Conservation (phyloP, 78 protist genomes). For the Creolimax fragrantissima region DNA sequence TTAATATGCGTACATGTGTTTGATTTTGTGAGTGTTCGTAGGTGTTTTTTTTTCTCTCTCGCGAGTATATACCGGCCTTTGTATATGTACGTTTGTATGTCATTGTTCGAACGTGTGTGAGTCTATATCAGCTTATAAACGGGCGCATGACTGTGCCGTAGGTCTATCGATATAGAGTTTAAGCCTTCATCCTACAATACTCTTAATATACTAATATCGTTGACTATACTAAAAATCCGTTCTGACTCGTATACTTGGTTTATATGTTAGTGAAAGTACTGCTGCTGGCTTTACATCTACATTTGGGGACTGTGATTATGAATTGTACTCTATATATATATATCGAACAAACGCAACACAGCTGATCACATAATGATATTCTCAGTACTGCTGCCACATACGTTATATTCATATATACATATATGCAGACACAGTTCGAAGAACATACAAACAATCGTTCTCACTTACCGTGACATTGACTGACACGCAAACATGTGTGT, state of each 20-base stretch:
- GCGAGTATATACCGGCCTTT: not conserved
- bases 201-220: not conserved
- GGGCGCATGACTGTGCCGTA: no score
- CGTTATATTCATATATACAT: not conserved
- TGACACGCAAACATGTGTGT: not conserved
- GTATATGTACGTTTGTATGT: not conserved
- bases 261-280: not conserved
- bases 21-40: not conserved
- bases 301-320: not conserved
- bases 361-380: no score
- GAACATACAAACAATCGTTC: not conserved
- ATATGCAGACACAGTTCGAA: not conserved
- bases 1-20: not conserved
- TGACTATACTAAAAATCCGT: not conserved
- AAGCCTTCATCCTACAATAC: no score
- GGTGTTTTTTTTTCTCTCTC: not conserved
- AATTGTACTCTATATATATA: not conserved
- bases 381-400: no score
- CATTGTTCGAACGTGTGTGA: not conserved
- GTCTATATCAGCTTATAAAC: not conserved
- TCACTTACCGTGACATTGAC: not conserved
- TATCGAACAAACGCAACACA: no score
- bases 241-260: not conserved
- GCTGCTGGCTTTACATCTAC: not conserved
- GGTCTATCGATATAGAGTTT: no score